Conservation (phyloP, 2,329 filamentous ascomycete species). For the Aureobasidium musti region DNA sequence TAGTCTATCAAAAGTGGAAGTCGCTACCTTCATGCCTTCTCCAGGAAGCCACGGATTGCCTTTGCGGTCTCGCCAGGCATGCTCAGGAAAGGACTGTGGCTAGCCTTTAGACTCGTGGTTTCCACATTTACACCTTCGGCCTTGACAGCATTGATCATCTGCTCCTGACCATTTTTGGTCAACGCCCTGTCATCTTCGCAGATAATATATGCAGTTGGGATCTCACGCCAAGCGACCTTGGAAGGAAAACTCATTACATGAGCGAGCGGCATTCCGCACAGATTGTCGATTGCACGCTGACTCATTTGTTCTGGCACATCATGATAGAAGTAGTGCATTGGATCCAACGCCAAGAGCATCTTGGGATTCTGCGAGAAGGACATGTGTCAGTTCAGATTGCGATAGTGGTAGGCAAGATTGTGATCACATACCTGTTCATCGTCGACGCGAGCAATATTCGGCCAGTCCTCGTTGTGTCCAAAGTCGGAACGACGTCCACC, state of each 20-base stretch:
- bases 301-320: conserved; percentile 17
- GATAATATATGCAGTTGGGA: conserved; percentile 47
- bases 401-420: not conserved
- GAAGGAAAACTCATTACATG: not conserved
- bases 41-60: conserved; percentile 29
- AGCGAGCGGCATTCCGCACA: not conserved
- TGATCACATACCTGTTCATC: conserved; percentile 4
- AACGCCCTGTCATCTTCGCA: conserved; percentile 47
- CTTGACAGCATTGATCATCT: conserved; percentile 40
- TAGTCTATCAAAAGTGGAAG: not conserved
- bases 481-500: not conserved
- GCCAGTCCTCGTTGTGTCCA: too few species aligned
- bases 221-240: conserved; percentile 35
- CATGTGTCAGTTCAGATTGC: not conserved
- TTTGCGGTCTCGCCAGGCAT: conserved; percentile 36
- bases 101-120: conserved; percentile 34
- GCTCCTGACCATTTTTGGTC: conserved; percentile 41
- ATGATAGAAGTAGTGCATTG: conserved; percentile 8
- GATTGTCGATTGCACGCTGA: conserved; percentile 20
- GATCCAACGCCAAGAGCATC: not conserved
- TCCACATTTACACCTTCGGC: conserved; percentile 18
- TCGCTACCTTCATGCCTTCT: conserved; percentile 21
- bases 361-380: conserved; percentile 6
- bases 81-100: conserved; percentile 37
- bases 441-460: not conserved